A percentile compares a stretch with the other conserved stretches of the same genome.
Evolutionary conservation across 768 basidiomycete species (phyloP).

Genomic region (Leccinum rimulosum): DNA sequence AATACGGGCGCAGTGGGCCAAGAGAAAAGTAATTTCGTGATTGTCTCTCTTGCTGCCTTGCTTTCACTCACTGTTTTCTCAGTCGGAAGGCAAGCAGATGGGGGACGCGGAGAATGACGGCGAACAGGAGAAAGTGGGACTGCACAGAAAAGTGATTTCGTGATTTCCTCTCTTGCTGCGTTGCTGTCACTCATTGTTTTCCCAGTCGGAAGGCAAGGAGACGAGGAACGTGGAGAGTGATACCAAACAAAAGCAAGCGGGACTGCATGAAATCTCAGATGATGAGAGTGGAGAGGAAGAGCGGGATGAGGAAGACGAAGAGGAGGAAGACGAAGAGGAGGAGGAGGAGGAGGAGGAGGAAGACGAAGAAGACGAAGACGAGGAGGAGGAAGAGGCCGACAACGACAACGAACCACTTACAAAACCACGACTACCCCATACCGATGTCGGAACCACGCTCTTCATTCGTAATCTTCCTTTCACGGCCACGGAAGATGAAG

Average conservation of each 20-base stretch:
- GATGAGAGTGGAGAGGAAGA: conserved; percentile 35
- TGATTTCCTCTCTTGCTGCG: not conserved
- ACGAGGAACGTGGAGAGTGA: conserved; percentile 30
- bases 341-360: conserved; percentile 29
- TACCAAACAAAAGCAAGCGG: conserved; percentile 42
- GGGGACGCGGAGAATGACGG: conserved; percentile 20
- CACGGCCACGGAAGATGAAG: conserved; percentile 88
- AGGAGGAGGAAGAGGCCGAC: not conserved
- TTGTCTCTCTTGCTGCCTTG: too few relatives aligned
- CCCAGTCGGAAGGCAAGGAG: conserved; percentile 41
- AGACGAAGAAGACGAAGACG: not conserved
- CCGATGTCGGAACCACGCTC: conserved; percentile 86
- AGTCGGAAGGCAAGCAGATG: conserved; percentile 42
- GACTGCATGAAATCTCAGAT: conserved; percentile 37
- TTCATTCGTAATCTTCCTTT: conserved; percentile 95
- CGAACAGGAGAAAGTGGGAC: conserved; percentile 23
- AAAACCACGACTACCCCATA: conserved; percentile 72
- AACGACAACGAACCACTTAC: conserved; percentile 41
- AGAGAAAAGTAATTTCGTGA: conserved; percentile 56
- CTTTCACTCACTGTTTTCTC: not conserved
- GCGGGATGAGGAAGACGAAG: conserved; percentile 30
- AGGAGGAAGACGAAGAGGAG: conserved; percentile 10
- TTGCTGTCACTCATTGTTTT: not conserved
- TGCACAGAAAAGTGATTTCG: conserved; percentile 57
- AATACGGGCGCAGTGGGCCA: conserved; percentile 79